Evolutionary conservation across 257 asterid species (phyloP).

Genomic region (Thymus mandschuricus): DNA sequence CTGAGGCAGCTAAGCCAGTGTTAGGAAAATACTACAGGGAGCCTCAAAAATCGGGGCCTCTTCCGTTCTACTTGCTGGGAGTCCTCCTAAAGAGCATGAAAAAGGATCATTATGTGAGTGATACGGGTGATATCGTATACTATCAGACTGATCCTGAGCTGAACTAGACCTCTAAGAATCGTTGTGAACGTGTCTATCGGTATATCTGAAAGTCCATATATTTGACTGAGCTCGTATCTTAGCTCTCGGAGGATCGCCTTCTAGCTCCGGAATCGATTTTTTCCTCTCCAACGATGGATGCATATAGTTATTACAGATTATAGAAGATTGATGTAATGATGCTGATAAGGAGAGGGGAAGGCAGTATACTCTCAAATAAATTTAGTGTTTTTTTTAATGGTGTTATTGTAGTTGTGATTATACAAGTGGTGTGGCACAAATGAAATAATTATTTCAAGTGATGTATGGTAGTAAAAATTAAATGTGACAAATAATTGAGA

Average conservation of each 20-base stretch:
- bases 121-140: constrained; percentile 67
- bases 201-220: background rate
- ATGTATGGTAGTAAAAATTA: background rate
- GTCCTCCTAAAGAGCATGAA: constrained; percentile 63
- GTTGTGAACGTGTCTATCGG: constrained; percentile 1
- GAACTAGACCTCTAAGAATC: constrained; percentile 36
- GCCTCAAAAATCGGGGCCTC: constrained; percentile 75
- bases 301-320: constrained; percentile 27
- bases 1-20: constrained; percentile 78
- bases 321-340: constrained; percentile 16
- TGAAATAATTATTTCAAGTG: background rate
- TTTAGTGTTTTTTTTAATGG: background rate
- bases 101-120: constrained; percentile 77
- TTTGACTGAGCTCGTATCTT: constrained; percentile 4
- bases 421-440: background rate
- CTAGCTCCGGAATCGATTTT: constrained; percentile 17
- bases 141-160: constrained; percentile 64
- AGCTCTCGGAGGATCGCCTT: background rate
- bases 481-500: background rate
- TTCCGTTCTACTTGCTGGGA: constrained; percentile 69
- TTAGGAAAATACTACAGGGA: constrained; percentile 78
- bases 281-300: constrained; percentile 20
- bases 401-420: background rate
- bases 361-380: constrained; percentile 1
- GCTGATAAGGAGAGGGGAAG: background rate